Conservation (phyloP, 2,329 filamentous ascomycete genomes). For the Scopulariopsis brevicaulis region DNA sequence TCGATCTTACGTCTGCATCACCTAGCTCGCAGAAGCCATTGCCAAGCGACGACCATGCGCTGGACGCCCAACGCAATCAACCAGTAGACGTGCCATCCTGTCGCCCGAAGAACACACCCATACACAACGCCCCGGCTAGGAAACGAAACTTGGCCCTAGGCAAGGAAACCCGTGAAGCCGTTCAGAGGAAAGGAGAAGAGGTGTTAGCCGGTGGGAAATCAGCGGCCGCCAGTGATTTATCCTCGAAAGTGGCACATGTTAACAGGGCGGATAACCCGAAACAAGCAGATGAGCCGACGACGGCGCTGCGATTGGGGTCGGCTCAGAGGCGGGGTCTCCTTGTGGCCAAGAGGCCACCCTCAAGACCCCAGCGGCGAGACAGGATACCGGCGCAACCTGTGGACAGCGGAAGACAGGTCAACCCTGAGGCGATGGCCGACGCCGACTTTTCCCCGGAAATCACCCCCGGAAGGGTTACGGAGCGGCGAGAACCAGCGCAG, state of each 20-base stretch:
- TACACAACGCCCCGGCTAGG: constrained; percentile 13
- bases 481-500: not conserved
- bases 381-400: not conserved
- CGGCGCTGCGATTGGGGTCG: constrained; percentile 33
- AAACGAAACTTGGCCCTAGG: not conserved
- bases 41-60: not conserved
- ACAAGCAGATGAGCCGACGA: constrained; percentile 18
- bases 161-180: not conserved
- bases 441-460: not conserved
- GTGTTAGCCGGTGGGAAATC: not conserved
- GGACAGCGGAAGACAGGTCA: not conserved
- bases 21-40: not conserved
- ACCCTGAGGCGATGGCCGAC: not conserved
- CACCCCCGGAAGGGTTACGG: not conserved
- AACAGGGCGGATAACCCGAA: not conserved
- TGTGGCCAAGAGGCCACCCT: constrained; percentile 25
- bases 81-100: not conserved
- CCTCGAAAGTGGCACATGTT: not conserved
- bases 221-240: not conserved
- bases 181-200: not conserved
- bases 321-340: constrained; percentile 35
- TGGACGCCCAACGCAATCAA: not conserved
- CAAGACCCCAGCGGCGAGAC: not conserved
- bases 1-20: not conserved
- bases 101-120: constrained; percentile 6